These are phyloP conservation scores for Cylindrodendrum hubeiense DNA, from an alignment of 2,329 filamentous ascomycete genomes.

Conservation along the genomic window DNA sequence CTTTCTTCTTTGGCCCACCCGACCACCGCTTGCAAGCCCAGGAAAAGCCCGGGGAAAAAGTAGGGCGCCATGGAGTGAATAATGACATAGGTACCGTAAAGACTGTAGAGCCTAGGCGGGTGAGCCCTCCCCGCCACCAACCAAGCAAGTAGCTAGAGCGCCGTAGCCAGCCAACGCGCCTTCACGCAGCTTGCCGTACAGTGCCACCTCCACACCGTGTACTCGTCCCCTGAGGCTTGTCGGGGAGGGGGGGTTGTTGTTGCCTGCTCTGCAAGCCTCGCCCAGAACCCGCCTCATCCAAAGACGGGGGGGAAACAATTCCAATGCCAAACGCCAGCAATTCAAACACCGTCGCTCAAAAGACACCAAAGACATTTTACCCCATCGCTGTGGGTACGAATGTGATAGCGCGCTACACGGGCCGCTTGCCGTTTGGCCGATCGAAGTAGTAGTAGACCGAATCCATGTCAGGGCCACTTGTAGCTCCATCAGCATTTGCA, in stretches of 20 bases:
- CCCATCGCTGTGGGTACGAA: background rate
- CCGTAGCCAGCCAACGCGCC: slow-evolving; percentile 6
- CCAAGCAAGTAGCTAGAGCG: background rate
- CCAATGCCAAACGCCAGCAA: slow-evolving; percentile 2
- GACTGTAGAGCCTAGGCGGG: background rate
- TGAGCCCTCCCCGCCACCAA: background rate
- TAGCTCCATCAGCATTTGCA: slow-evolving; percentile 32
- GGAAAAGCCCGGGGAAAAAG: background rate
- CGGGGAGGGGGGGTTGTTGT: slow-evolving; percentile 5
- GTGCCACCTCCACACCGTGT: slow-evolving; percentile 22
- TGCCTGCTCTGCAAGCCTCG: slow-evolving; percentile 16
- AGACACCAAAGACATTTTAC: background rate
- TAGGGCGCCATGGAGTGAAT: slow-evolving; percentile 6
- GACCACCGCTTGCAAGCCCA: slow-evolving; percentile 4
- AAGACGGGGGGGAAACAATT: background rate
- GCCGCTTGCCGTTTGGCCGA: slow-evolving; percentile 19
- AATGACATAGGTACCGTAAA: slow-evolving; percentile 6
- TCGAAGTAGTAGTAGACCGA: slow-evolving; percentile 29
- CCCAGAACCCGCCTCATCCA: background rate
- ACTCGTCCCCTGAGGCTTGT: slow-evolving; percentile 3
- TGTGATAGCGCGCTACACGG: background rate
- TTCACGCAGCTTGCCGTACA: background rate
- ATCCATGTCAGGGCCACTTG: slow-evolving; percentile 37
- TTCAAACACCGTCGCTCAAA: slow-evolving; percentile 3
- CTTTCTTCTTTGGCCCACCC: slow-evolving; percentile 2